Base-by-base conservation (phyloP, 1,139 yeast species). In the Cylindricascospora bacillispora region DNA sequence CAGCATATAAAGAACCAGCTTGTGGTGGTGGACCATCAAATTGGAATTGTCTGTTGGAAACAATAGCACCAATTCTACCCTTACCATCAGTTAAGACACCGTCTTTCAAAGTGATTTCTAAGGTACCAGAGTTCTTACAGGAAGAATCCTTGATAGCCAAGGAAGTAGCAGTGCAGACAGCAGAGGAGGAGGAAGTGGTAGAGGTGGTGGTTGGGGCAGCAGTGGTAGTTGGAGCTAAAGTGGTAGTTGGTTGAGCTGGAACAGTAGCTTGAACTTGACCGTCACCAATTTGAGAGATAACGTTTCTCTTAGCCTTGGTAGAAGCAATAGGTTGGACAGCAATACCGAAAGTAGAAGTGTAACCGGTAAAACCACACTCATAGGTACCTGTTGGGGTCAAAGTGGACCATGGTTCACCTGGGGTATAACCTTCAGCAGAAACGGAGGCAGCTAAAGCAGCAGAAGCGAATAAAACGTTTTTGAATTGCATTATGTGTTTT, bases 21-120 rank as follows among this genome's bases (percentile, higher is more conserved):
- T 79, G 92, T 49, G 89, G 86, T 60, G 86, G 83, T 47, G 89
- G 92, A 57, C 89, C 89, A 52, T 79, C 92, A 49, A 79, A 79
- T 64, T 79, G 92, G 78, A 79, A 78, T 65, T 79, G 92, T 65
- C 78, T 70, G 77, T 78, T 78, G 40, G 86, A 76, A 44, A 79
- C 92, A 58, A 79, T 78, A 34, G 86, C 70, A 52, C 89, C 89
- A 43, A 78, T 62, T 71, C 92, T 75, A 35, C 82, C 83, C 37
- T 61, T 45, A 32, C 67, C 53, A 52, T 79, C 92, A 25, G 65
- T 68, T 56, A 79, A 65, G 37, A 73, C 53, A 45, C 73, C 63
- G 30, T 54, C 65, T 29, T 62, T 52, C 52, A 79, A 67, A 22
- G 62, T 56, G 67, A 78, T 60, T 32, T 73, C 52, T 49, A 76